Percentiles rank a stretch among this genome's conserved stretches.
These are phyloP conservation scores for Magnolia officinalis DNA, from an alignment of 164 flowering plant species.

Conservation along the genomic window DNA sequence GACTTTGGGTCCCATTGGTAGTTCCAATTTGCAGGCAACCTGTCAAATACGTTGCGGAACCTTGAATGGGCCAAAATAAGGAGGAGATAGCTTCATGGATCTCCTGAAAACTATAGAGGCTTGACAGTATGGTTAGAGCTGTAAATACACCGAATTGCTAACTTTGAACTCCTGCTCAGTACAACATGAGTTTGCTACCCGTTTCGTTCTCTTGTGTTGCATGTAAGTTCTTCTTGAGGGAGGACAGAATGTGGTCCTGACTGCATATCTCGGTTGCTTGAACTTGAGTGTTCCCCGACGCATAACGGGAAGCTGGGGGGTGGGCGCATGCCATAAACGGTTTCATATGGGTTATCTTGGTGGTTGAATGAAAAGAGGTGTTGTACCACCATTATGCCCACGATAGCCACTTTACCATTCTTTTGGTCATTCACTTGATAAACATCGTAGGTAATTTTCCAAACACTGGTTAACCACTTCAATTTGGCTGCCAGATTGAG, in stretches of 20 bases:
- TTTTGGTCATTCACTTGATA: neutral
- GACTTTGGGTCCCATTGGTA: neutral
- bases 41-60: neutral
- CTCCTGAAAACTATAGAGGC: neutral
- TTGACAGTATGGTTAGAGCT: neutral
- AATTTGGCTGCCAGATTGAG: neutral
- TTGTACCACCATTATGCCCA: slow-evolving; percentile 14
- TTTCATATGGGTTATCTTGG: slow-evolving; percentile 2
- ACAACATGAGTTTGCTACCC: neutral
- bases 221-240: neutral
- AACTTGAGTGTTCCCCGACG: neutral
- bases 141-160: neutral
- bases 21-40: neutral
- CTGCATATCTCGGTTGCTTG: neutral
- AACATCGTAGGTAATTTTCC: slow-evolving; percentile 6
- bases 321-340: neutral
- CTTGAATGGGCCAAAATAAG: neutral
- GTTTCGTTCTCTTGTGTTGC: slow-evolving; percentile 1
- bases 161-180: neutral
- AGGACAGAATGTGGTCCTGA: neutral
- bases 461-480: slow-evolving; percentile 1
- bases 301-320: neutral
- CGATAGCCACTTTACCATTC: neutral
- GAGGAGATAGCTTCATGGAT: neutral
- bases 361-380: slow-evolving; percentile 1